A percentile compares a stretch with the other conserved stretches of the same genome.
phyloP scores from a whole-genome alignment of 23 red algal genomes.

The Gracilaria domingensis region DNA sequence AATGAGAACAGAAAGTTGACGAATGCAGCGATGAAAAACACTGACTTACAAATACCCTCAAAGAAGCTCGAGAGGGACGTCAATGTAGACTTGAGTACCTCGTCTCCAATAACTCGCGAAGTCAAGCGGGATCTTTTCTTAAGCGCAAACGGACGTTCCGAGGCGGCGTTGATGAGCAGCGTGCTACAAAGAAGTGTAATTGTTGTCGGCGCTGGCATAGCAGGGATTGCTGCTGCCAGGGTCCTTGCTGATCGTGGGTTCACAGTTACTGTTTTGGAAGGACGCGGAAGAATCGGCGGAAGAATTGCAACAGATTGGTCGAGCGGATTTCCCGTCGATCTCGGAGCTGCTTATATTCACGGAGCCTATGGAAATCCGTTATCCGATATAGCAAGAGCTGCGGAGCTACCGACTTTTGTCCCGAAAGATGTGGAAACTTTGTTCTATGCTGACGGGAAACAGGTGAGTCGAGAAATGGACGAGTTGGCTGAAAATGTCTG shows the following conservation, averaged over 20 bases:
- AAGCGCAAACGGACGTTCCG: not conserved
- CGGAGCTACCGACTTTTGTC: conserved; percentile 50
- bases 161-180: not conserved
- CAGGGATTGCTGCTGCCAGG: conserved; percentile 90
- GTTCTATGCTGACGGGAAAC: conserved; percentile 43
- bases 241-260: conserved; percentile 82
- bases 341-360: conserved; percentile 91
- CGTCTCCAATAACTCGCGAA: not conserved
- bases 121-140: not conserved
- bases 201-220: conserved; percentile 94
- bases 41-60: not conserved
- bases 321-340: conserved; percentile 79
- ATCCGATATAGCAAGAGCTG: conserved; percentile 56
- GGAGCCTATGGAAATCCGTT: conserved; percentile 90
- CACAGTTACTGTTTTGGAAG: conserved; percentile 85
- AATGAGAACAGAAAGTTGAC: not conserved
- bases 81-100: not conserved
- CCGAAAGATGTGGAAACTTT: conserved; percentile 68
- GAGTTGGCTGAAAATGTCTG: conserved; percentile 53
- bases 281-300: conserved; percentile 82
- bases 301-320: conserved; percentile 86
- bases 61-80: conserved; percentile 8
- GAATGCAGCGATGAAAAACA: not conserved
- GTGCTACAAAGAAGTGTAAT: conserved; percentile 73
- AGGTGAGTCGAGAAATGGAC: conserved; percentile 32